Base-by-base conservation (phyloP, 805 yeast genomes). In the Candida nitratophila region DNA sequence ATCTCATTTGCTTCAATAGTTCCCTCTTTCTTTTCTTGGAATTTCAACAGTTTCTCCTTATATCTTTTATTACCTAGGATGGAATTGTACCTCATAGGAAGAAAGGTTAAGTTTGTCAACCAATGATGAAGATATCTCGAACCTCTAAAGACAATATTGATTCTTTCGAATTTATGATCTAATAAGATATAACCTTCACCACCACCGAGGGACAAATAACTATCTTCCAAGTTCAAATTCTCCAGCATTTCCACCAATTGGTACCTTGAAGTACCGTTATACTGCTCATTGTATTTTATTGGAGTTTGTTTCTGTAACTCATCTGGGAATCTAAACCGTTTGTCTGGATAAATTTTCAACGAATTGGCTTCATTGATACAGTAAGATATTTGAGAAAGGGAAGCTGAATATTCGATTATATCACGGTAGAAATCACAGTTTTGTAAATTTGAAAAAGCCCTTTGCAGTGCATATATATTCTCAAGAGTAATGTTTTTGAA, bases 151-250 rank as follows among this genome's bases (percentile, higher is more conserved):
- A 49, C 51, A 19, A 53, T 40, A 19, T 40, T 39, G 20, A 54
- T 44, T 9, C 41, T 39, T 6, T 41, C 20, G 10, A 37, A 7
- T 17, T 42, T 40, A 37, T 53, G 55, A 27, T 54, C 56, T 19
- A 53, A 29, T 11, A 51, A 26, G 20, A 53, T 20, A 24, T 33
- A 54, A 2, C 57, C 55, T 24, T 51, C 50, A 7, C 58, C 58
- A 24, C 57, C 57, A 10, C 57, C 57, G 24, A 37, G 50, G 24
- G 21, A 44, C 30, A 21, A 21, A 16, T 42, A 35, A 14, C 45
- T 27, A 7, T 43, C 44, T 14, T 38, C 31, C 3, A 31, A 26
- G 24, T 44, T 40, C 3, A 41, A 41, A 30, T 47, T 34, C 6
- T 34, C 12, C 4, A 34, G 19, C 24, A 17, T 9, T n/a, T 32